Evolutionary conservation across 345 rosid species (phyloP), one percentile per base, ranked within the genome.

Genomic region (Kernera saxatilis): DNA sequence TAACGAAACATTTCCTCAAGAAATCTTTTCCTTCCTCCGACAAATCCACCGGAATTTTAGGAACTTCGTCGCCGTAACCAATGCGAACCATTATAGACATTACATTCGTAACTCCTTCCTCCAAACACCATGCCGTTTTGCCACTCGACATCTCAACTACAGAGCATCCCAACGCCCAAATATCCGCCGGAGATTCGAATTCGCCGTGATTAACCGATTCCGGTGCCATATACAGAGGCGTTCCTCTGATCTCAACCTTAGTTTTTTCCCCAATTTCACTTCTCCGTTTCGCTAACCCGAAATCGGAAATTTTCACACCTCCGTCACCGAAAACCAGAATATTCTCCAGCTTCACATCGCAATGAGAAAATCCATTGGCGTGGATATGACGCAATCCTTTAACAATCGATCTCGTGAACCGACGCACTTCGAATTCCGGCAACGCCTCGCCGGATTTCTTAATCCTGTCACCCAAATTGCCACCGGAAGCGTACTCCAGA

Each of bases 81-180:
- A 90, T 90, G 32, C 77, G 76, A 18, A 82, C 73, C 84, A 88
- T 40, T 2, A 90, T 15, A 6, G 78, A 75, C 18, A 76, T 59
- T 0, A 81, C 12, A 56, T 77, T 78, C 41, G 13, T 1, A 11
- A 13, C 13, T 2, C 71, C 79, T 10, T 58, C 56, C 14, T 66
- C 64, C 33, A 66, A 54, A 58, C 73, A 68, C 98, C 97, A 90
- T 4, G 91, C 89, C 25, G 82, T 81, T 72, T 81, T 73, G 0
- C 95, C 96, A 1, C 90, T 84, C 6, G 70, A 53, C 98, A 90
- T 93, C 93, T 93, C 96, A 3, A 80, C 83, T 9, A 86, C 86
- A 15, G 81, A 79, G 67, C 97, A 93, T 6, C 97, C 98, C 19
- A 93, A 81, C 0, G 88, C 91, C 97, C 98, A 93, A 1, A 93